phyloP scores from a whole-genome alignment of 2,329 filamentous ascomycete genomes.

The Penicillium sp. region DNA sequence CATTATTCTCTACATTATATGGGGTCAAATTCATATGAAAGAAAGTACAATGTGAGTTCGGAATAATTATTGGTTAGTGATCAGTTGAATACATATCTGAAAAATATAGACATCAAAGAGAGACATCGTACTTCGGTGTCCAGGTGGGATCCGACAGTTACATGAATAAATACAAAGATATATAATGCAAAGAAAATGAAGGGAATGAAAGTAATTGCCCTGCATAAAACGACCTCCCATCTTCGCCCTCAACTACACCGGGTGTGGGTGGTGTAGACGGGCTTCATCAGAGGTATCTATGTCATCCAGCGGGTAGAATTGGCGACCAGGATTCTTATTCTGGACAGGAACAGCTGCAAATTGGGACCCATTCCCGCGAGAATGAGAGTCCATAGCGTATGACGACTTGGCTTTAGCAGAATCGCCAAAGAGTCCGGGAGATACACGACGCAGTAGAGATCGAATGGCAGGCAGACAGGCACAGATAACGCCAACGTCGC shows the following conservation, averaged over 20 bases:
- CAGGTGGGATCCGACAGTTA: too few relatives aligned
- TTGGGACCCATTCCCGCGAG: slow-evolving; percentile 11
- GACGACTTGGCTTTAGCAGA: slow-evolving; percentile 18
- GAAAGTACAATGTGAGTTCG: background rate
- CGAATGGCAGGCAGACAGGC: slow-evolving; percentile 34
- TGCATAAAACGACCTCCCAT: background rate
- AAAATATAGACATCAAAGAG: background rate
- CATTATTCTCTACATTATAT: background rate
- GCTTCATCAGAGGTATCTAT: slow-evolving; percentile 19
- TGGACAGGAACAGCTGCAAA: slow-evolving; percentile 11
- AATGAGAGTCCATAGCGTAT: slow-evolving; percentile 12
- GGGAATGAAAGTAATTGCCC: background rate
- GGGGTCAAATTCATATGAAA: too few relatives aligned
- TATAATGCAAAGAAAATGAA: background rate
- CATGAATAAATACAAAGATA: background rate
- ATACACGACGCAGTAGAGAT: slow-evolving; percentile 36
- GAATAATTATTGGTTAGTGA: background rate
- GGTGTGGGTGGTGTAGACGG: slow-evolving; percentile 8
- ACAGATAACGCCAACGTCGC: slow-evolving; percentile 30
- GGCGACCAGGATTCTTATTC: slow-evolving; percentile 14
- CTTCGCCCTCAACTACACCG: background rate
- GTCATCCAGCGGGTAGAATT: slow-evolving; percentile 22
- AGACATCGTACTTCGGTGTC: background rate
- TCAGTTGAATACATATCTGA: background rate
- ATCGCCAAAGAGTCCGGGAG: slow-evolving; percentile 36